Conservation (phyloP, 192 early-diverging fungal species). For the Radiomyces spectabilis region DNA sequence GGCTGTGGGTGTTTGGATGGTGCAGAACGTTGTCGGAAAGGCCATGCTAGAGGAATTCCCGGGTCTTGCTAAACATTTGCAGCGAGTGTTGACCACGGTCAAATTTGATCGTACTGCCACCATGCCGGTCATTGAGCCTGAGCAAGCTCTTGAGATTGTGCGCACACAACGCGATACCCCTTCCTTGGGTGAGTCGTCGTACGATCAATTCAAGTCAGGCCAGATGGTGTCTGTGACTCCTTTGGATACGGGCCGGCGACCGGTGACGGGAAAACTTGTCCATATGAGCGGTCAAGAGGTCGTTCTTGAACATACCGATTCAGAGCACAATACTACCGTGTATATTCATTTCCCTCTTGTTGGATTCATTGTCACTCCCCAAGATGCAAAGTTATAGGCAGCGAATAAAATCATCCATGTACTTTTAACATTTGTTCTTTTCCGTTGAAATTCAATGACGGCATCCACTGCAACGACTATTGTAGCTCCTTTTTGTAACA, state of each 20-base stretch:
- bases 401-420: too few species aligned
- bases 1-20: constrained; percentile 11
- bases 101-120: not conserved
- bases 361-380: constrained; percentile 8
- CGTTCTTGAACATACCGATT: not conserved
- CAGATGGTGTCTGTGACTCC: constrained; percentile 17
- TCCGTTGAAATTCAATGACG: too few species aligned
- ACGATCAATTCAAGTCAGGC: constrained; percentile 7
- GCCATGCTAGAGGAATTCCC: constrained; percentile 4
- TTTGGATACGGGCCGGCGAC: constrained; percentile 7
- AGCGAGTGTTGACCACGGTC: not conserved
- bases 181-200: too few species aligned
- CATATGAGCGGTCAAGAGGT: not conserved
- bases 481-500: too few species aligned
- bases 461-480: too few species aligned
- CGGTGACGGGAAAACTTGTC: constrained; percentile 8
- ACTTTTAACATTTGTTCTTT: too few species aligned
- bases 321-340: not conserved
- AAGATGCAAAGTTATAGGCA: too few species aligned
- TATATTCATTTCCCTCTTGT: constrained; percentile 18
- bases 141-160: constrained; percentile 19
- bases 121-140: not conserved
- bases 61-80: not conserved
- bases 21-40: not conserved
- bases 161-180: too few species aligned